Evolutionary conservation across 495 filamentous ascomycete genomes (phyloP).

Genomic region (Aspergillus sparsus): DNA sequence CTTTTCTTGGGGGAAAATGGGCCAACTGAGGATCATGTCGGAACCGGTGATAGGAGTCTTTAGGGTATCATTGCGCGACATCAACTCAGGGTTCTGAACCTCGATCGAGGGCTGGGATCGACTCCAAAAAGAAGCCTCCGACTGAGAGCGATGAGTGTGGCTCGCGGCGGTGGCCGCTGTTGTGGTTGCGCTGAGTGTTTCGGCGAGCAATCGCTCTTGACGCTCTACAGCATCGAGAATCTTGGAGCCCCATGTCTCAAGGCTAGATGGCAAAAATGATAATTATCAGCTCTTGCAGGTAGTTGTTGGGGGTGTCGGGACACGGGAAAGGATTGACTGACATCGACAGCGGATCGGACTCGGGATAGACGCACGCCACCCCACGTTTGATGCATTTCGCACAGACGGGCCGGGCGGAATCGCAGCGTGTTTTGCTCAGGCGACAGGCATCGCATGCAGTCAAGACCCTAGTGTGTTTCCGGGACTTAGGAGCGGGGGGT

Average conservation of each 20-base stretch:
- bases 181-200: constrained; percentile 20
- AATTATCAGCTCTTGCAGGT: not conserved
- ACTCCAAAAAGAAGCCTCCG: constrained; percentile 5
- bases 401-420: constrained; percentile 32
- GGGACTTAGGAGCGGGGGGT: constrained; percentile 20
- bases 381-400: constrained; percentile 34
- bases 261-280: constrained; percentile 12
- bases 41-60: constrained; percentile 36
- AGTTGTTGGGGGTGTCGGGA: too few relatives aligned
- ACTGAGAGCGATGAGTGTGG: constrained; percentile 3
- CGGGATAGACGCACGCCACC: constrained; percentile 34
- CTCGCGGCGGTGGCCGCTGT: constrained; percentile 2
- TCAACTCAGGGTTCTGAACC: constrained; percentile 29
- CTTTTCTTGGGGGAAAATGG: constrained; percentile 32
- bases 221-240: constrained; percentile 34
- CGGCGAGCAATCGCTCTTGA: constrained; percentile 31
- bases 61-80: constrained; percentile 34
- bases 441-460: constrained; percentile 36
- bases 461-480: constrained; percentile 34
- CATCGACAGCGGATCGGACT: constrained; percentile 34
- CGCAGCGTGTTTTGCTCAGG: constrained; percentile 35
- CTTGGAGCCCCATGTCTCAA: constrained; percentile 31
- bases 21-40: constrained; percentile 37
- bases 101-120: constrained; percentile 24
- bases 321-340: constrained; percentile 15